These are phyloP conservation scores for Entoloma clypeatum DNA, from an alignment of 1,284 basidiomycete genomes.

Conservation along the genomic window DNA sequence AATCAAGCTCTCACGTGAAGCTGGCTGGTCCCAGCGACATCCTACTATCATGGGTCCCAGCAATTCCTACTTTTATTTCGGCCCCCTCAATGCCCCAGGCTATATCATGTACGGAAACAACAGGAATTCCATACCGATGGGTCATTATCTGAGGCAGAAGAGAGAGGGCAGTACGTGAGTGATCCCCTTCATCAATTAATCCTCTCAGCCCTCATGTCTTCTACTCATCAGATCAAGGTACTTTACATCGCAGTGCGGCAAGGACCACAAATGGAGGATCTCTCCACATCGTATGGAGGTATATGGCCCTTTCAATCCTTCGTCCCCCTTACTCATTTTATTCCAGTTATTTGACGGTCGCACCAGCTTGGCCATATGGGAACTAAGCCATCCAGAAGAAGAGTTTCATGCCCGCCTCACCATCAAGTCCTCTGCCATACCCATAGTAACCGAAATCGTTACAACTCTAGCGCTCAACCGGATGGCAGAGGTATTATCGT, in stretches of 20 bases:
- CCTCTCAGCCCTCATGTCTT: too few relatives aligned
- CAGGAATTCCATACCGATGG: conserved; percentile 50
- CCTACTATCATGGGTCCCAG: conserved; percentile 66
- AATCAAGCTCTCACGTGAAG: conserved; percentile 58
- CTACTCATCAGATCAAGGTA: conserved; percentile 75
- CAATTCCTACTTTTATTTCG: conserved; percentile 69
- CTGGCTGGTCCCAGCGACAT: conserved; percentile 60
- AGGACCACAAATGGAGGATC: conserved; percentile 69
- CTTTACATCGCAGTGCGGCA: conserved; percentile 63
- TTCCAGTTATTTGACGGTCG: conserved; percentile 58
- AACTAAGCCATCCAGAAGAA: conserved; percentile 50
- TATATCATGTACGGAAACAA: conserved; percentile 68
- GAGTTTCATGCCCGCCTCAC: conserved; percentile 58
- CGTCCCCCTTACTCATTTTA: conserved; percentile 1
- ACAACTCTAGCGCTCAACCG: conserved; percentile 66
- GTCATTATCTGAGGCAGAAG: conserved; percentile 50
- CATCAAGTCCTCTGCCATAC: conserved; percentile 50
- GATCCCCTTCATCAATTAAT: conserved; percentile 7
- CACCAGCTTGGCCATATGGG: conserved; percentile 58
- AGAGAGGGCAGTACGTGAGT: conserved; percentile 53
- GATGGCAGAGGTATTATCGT: conserved; percentile 54
- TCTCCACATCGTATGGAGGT: conserved; percentile 63
- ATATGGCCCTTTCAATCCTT: conserved; percentile 16
- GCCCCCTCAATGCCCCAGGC: conserved; percentile 55
- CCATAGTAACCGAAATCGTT: conserved; percentile 66